These are phyloP conservation scores for Jatropha podagrica DNA, from an alignment of 441 rosid genomes.

Conservation along the genomic window DNA sequence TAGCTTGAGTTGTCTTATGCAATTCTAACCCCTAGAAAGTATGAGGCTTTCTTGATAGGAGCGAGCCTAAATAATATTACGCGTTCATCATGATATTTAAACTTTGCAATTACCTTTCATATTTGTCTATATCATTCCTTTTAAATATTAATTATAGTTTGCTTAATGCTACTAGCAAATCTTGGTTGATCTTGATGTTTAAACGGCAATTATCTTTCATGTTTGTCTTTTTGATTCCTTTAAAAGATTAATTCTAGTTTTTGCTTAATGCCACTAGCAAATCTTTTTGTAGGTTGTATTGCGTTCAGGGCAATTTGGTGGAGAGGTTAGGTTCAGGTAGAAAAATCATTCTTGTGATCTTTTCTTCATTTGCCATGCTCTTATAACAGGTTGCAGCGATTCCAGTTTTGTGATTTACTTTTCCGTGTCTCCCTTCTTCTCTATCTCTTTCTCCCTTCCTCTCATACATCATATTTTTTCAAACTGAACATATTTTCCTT, in stretches of 20 bases:
- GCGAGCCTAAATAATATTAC: no score
- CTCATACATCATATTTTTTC: neutral
- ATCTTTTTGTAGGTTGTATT: conserved; percentile 58
- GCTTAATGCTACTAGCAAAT: conserved; percentile 22
- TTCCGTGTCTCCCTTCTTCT: no score
- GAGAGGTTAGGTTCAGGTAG: conserved; percentile 87
- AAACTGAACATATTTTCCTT: neutral
- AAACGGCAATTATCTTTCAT: neutral
- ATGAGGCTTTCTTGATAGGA: no score
- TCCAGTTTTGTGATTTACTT: neutral
- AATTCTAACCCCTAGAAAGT: no score
- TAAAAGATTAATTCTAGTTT: conserved; percentile 3
- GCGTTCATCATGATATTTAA: no score
- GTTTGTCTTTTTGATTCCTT: neutral
- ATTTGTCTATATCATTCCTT: neutral
- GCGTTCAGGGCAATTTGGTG: conserved; percentile 71
- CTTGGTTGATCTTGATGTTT: conserved; percentile 16
- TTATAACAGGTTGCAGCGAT: neutral
- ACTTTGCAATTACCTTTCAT: neutral
- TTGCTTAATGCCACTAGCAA: conserved; percentile 22
- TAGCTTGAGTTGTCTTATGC: no score
- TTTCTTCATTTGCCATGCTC: neutral
- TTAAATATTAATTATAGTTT: conserved; percentile 2
- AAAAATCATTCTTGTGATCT: conserved; percentile 15
- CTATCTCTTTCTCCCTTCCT: neutral